Evolutionary conservation across 306 rosid species (phyloP).

Genomic region (Crotalaria pallida): DNA sequence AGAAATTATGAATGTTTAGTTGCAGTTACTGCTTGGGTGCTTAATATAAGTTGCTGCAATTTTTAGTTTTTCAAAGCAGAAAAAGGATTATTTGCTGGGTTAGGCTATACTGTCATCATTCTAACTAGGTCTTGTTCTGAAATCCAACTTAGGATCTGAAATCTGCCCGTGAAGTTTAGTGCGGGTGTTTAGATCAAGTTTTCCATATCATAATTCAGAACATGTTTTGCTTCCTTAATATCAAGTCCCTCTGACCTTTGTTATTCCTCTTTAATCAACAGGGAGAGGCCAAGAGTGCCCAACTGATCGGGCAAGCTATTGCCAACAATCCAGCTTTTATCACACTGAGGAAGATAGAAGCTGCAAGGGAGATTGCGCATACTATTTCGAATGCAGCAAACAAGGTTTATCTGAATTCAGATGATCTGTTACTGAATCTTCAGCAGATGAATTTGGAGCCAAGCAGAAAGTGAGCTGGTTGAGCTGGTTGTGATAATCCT

Average conservation of each 20-base stretch:
- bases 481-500: neutral
- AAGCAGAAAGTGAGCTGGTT: slow-evolving; percentile 23
- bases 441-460: slow-evolving; percentile 57
- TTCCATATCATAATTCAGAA: neutral
- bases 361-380: slow-evolving; percentile 78
- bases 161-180: neutral
- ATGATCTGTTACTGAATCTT: slow-evolving; percentile 77
- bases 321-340: slow-evolving; percentile 73
- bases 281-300: slow-evolving; percentile 87
- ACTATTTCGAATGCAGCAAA: slow-evolving; percentile 56
- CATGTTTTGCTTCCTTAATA: neutral
- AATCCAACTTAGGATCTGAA: neutral
- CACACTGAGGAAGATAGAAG: slow-evolving; percentile 87
- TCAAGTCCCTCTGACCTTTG: neutral
- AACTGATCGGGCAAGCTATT: slow-evolving; percentile 76
- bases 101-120: neutral
- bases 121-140: neutral
- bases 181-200: neutral
- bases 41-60: slow-evolving; percentile 3
- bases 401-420: slow-evolving; percentile 57
- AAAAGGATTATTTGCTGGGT: neutral
- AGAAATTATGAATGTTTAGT: neutral
- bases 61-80: neutral
- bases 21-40: neutral
- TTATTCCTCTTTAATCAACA: slow-evolving; percentile 13